These are phyloP conservation scores for Podospora pseudocomata DNA, from an alignment of 495 filamentous ascomycete genomes.

Conservation along the genomic window DNA sequence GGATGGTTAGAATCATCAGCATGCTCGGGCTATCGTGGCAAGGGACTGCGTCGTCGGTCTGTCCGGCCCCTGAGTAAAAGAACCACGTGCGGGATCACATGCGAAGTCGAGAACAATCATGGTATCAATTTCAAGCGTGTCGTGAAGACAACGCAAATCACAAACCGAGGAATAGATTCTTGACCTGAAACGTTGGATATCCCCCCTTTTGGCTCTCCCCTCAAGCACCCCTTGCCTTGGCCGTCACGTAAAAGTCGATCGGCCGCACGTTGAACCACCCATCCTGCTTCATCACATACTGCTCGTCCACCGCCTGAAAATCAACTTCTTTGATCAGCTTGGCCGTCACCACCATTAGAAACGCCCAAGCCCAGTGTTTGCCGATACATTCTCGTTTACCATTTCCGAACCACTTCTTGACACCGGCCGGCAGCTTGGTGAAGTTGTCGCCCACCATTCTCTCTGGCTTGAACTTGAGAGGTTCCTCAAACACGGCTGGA, in stretches of 20 bases:
- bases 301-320: constrained; percentile 54
- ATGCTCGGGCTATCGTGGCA: not conserved
- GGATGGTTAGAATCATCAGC: not conserved
- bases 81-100: not conserved
- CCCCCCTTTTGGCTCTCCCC: not conserved
- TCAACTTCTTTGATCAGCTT: constrained; percentile 60
- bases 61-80: not conserved
- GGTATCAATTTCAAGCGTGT: not conserved
- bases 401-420: constrained; percentile 70
- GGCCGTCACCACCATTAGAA: constrained; percentile 51
- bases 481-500: constrained; percentile 61
- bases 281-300: constrained; percentile 52
- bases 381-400: constrained; percentile 66
- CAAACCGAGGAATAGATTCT: too few relatives aligned
- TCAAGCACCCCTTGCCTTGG: constrained; percentile 33
- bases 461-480: constrained; percentile 61
- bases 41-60: not conserved
- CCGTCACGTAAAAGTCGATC: constrained; percentile 39
- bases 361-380: constrained; percentile 65
- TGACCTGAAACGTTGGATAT: not conserved
- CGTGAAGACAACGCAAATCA: not conserved
- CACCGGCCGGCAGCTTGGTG: constrained; percentile 52
- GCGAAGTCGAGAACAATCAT: not conserved
- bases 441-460: constrained; percentile 63
- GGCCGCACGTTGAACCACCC: constrained; percentile 49